A percentile compares a stretch with the other conserved stretches of the same genome.
Evolutionary conservation across 768 basidiomycete genomes (phyloP).

Genomic region (Bullera alba): DNA sequence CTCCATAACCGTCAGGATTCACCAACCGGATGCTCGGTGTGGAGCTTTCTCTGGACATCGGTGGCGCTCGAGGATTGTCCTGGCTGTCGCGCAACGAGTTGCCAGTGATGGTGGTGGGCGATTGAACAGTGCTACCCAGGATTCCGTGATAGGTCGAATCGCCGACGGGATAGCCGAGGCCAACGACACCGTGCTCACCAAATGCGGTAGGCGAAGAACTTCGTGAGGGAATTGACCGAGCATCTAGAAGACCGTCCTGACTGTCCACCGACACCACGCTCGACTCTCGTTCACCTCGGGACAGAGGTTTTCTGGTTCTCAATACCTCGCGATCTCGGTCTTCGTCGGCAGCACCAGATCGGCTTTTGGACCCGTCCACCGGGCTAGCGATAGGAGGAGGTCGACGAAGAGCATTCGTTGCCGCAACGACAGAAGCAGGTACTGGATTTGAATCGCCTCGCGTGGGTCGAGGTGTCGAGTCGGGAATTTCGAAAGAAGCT

Average conservation of each 20-base stretch:
- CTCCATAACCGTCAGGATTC: not conserved
- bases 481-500: conserved; percentile 14
- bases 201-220: not conserved
- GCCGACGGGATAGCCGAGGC: not conserved
- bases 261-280: conserved; percentile 19
- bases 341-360: conserved; percentile 9
- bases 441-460: conserved; percentile 6
- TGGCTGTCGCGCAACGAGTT: not conserved
- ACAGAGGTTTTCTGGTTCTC: not conserved
- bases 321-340: conserved; percentile 18
- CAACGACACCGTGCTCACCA: not conserved
- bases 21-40: not conserved
- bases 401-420: conserved; percentile 16
- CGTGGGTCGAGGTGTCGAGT: conserved; percentile 10
- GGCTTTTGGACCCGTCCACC: not conserved
- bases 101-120: not conserved
- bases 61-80: not conserved
- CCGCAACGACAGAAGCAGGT: conserved; percentile 20
- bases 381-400: conserved; percentile 22
- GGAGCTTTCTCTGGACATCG: not conserved
- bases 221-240: not conserved
- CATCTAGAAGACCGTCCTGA: conserved; percentile 24
- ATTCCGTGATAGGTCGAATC: not conserved
- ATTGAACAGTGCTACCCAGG: not conserved
- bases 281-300: conserved; percentile 19